phyloP scores from a whole-genome alignment of 495 filamentous ascomycete genomes.

The Talaromyces nanjingensis region DNA sequence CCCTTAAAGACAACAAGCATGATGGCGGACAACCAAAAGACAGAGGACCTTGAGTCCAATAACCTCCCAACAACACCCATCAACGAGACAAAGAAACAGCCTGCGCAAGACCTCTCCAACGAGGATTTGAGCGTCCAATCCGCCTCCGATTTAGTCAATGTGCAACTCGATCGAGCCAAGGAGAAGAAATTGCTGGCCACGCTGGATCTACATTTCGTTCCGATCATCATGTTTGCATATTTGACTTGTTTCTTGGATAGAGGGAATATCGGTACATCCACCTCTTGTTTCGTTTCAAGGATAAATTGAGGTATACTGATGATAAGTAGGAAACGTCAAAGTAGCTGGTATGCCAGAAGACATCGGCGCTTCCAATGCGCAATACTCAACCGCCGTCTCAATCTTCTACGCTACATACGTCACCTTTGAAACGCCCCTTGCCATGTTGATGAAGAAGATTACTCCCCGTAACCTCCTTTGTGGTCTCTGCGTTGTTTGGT shows the following conservation, averaged over 20 bases:
- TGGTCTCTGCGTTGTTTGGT: constrained; percentile 40
- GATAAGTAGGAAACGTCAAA: constrained; percentile 35
- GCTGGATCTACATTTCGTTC: constrained; percentile 37
- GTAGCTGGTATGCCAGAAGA: constrained; percentile 38
- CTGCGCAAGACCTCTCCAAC: not conserved
- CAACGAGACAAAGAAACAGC: not conserved
- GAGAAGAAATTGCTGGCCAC: constrained; percentile 34
- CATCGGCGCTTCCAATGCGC: constrained; percentile 30
- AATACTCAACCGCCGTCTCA: constrained; percentile 42
- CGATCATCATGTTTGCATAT: constrained; percentile 42
- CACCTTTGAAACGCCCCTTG: constrained; percentile 35
- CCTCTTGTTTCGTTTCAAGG: too few relatives aligned
- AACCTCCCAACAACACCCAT: not conserved
- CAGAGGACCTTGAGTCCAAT: not conserved
- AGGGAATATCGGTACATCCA: constrained; percentile 34
- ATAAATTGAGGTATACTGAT: too few relatives aligned
- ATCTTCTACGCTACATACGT: constrained; percentile 49
- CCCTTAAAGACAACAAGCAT: not conserved
- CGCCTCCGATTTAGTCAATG: constrained; percentile 10
- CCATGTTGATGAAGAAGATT: constrained; percentile 39
- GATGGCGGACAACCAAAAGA: not conserved
- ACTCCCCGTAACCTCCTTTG: constrained; percentile 37
- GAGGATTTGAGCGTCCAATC: not conserved
- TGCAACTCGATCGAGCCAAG: constrained; percentile 24
- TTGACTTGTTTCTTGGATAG: constrained; percentile 39